Evolutionary conservation across 352 stramenopile genomes (phyloP), one percentile per base, ranked within the genome.

Genomic region (Globisporangium cederbergense): DNA sequence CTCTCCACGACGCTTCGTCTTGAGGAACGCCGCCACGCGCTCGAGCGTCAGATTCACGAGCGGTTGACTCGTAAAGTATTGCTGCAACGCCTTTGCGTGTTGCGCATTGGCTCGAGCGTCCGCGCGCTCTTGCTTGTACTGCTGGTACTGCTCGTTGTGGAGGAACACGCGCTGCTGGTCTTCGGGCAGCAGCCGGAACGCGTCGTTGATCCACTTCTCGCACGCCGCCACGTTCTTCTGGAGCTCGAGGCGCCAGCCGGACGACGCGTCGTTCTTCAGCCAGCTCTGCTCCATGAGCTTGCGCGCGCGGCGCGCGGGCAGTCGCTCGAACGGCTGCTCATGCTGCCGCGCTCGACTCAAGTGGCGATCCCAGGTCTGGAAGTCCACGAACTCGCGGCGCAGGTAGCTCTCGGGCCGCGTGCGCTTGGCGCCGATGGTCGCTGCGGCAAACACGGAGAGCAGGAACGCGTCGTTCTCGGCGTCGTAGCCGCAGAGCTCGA

Each of bases 61-160:
- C 11, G 76, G 62, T 11, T 47, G 40, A 18, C 68, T 83, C 32
- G 79, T 91, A 60, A 93, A 91, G 58, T 88, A 93, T 51, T 93
- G 83, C 71, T 91, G 83, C 52, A 91, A 42, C 16, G 83, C 74
- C 61, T 75, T 76, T 2, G 82, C 85, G 13, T 72, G 64, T 53
- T 89, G 76, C 1, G 54, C 73, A 1, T 74, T 65, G 1, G 68
- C 61, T 16, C 63, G 65, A 1, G 50, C 59, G 58, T 65, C 55
- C 43, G 65, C 28, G 16, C 66, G 71, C 55, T 77, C 66, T 45
- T 60, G 62, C 43, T 75, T 73, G 18, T 69, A 59, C 8, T 65
- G 62, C 7, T 58, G 52, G 70, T 91, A 90, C 64, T 75, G 56
- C 11, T 76, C 70, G 28, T 86, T 70, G 53, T 88, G 66, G 34